Conservation (phyloP, 495 filamentous ascomycete genomes). For the Penicillium antarcticum region DNA sequence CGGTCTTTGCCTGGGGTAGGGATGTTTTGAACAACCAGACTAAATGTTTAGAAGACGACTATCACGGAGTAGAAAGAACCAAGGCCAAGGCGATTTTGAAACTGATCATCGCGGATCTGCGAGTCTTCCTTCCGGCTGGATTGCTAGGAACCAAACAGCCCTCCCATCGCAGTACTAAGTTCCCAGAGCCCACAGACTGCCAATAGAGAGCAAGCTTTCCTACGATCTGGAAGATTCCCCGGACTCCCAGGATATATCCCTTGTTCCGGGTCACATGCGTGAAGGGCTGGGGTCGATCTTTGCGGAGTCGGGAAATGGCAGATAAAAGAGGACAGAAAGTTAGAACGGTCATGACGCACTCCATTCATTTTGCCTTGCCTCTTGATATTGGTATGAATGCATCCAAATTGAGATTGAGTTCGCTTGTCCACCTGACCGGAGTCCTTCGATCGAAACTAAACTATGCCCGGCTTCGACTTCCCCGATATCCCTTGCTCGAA, state of each 20-base stretch:
- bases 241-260: constrained; percentile 2
- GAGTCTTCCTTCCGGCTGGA: constrained; percentile 21
- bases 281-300: background rate
- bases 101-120: constrained; percentile 24
- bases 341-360: background rate
- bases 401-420: constrained; percentile 12
- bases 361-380: background rate
- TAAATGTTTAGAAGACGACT: constrained; percentile 1
- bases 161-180: constrained; percentile 11
- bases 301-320: background rate
- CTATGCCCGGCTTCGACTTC: constrained; percentile 15
- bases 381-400: constrained; percentile 9
- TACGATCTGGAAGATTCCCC: constrained; percentile 6
- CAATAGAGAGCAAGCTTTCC: constrained; percentile 4
- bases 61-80: background rate
- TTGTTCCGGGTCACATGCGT: constrained; percentile 12
- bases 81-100: constrained; percentile 3
- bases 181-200: background rate
- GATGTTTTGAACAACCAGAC: background rate
- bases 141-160: constrained; percentile 9
- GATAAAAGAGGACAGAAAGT: background rate
- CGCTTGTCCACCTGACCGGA: constrained; percentile 17
- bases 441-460: constrained; percentile 13
- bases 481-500: constrained; percentile 23
- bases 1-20: constrained; percentile 2